Percentiles rank a stretch among this genome's conserved stretches.
These are phyloP conservation scores for Cavenderia fasciculata DNA, from an alignment of 78 protist species.

Conservation along the genomic window DNA sequence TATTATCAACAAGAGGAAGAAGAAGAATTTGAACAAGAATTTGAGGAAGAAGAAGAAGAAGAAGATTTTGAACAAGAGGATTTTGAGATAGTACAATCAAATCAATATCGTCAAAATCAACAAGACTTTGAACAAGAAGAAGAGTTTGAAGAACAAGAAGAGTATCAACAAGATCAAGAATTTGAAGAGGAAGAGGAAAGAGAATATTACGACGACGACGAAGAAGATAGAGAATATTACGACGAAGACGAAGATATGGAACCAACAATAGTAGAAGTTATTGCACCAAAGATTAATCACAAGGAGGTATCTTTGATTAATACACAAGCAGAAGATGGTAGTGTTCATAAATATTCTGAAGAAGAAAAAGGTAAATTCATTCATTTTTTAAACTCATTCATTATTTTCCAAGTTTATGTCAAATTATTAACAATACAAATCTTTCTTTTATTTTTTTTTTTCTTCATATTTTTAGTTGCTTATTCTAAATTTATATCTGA, in stretches of 20 bases:
- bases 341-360: constrained; percentile 65
- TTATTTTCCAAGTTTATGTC: constrained; percentile 55
- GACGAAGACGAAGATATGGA: constrained; percentile 4
- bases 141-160: neutral
- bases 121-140: neutral
- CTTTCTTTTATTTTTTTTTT: too few relatives aligned
- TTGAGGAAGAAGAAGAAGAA: too few relatives aligned
- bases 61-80: too few relatives aligned
- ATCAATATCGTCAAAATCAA: neutral
- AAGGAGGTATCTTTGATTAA: constrained; percentile 41
- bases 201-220: neutral
- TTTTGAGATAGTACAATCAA: too few relatives aligned
- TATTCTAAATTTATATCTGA: too few relatives aligned
- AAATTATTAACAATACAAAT: too few relatives aligned
- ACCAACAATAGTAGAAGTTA: constrained; percentile 7
- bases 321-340: constrained; percentile 62
- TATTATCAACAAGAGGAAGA: too few relatives aligned
- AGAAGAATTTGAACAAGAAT: too few relatives aligned
- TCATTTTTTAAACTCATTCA: neutral
- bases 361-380: constrained; percentile 56
- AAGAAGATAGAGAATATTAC: neutral
- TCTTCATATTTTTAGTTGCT: too few relatives aligned
- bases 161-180: neutral
- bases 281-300: constrained; percentile 13
- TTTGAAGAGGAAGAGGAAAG: neutral